Conservation (phyloP, 495 filamentous ascomycete genomes). For the Neurospora sp. region DNA sequence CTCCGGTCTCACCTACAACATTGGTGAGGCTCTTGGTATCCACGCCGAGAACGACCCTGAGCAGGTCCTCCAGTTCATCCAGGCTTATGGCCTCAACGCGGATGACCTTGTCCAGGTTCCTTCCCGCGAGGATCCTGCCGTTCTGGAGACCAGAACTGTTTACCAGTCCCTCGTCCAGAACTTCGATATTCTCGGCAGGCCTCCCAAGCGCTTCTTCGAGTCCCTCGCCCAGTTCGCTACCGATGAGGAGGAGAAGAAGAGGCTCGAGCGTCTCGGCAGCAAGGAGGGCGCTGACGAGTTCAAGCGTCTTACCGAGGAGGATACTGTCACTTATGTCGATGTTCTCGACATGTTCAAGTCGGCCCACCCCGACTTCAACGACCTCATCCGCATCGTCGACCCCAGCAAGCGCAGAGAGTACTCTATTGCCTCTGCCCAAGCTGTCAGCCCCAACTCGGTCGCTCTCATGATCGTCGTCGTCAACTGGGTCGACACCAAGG, state of each 20-base stretch:
- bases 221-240: constrained; percentile 76
- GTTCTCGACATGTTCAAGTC: constrained; percentile 79
- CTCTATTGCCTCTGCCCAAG: constrained; percentile 92
- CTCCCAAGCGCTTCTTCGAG: constrained; percentile 96
- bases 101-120: constrained; percentile 83
- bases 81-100: constrained; percentile 73
- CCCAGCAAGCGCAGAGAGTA: constrained; percentile 96
- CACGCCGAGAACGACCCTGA: constrained; percentile 82
- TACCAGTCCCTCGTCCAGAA: constrained; percentile 90
- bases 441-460: constrained; percentile 75
- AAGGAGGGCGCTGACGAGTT: constrained; percentile 87
- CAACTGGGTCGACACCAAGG: constrained; percentile 78
- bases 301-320: constrained; percentile 87
- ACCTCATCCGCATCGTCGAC: constrained; percentile 78
- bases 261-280: constrained; percentile 64
- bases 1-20: constrained; percentile 87
- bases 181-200: constrained; percentile 92
- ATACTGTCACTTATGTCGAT: constrained; percentile 88
- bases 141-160: constrained; percentile 83
- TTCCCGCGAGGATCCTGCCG: constrained; percentile 64
- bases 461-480: constrained; percentile 98
- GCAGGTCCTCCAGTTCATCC: constrained; percentile 76
- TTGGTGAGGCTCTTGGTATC: constrained; percentile 95
- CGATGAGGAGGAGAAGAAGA: constrained; percentile 70
- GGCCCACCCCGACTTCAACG: constrained; percentile 80